Conservation (phyloP, 768 basidiomycete genomes). For the Tremella fuciformis region DNA sequence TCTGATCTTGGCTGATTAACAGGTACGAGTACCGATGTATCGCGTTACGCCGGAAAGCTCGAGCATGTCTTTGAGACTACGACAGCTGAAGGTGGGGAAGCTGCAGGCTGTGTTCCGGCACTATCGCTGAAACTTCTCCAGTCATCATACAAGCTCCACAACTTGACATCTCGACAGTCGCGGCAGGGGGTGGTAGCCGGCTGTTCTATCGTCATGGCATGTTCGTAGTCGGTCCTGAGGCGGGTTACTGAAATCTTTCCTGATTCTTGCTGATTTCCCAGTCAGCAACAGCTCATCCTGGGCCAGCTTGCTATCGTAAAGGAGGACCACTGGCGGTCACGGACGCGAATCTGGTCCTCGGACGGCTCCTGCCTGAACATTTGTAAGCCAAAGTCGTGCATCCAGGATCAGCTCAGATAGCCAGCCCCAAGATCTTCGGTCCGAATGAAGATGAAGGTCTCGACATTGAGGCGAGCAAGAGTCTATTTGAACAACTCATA, state of each 20-base stretch:
- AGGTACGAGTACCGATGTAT: constrained; percentile 89
- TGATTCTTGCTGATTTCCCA: constrained; percentile 43
- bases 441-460: constrained; percentile 79
- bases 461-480: constrained; percentile 67
- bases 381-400: constrained; percentile 49
- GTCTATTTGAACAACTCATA: constrained; percentile 66
- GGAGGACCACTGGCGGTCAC: constrained; percentile 67
- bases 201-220: constrained; percentile 84
- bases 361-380: constrained; percentile 65
- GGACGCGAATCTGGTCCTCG: constrained; percentile 44
- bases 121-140: constrained; percentile 51
- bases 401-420: constrained; percentile 43
- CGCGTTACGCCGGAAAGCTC: constrained; percentile 83
- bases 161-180: constrained; percentile 47
- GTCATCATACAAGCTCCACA: constrained; percentile 42
- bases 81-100: constrained; percentile 29
- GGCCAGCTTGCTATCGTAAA: constrained; percentile 68
- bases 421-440: constrained; percentile 81
- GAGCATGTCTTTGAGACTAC: constrained; percentile 64
- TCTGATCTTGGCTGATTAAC: neutral
- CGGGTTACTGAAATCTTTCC: neutral
- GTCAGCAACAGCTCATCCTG: constrained; percentile 89
- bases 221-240: constrained; percentile 81
- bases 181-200: constrained; percentile 86
- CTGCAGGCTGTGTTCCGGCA: neutral